Percentiles rank a stretch among this genome's conserved stretches.
Evolutionary conservation across 176 grass and related monocot species (phyloP).

Genomic region (Echinochloa phyllopogon): DNA sequence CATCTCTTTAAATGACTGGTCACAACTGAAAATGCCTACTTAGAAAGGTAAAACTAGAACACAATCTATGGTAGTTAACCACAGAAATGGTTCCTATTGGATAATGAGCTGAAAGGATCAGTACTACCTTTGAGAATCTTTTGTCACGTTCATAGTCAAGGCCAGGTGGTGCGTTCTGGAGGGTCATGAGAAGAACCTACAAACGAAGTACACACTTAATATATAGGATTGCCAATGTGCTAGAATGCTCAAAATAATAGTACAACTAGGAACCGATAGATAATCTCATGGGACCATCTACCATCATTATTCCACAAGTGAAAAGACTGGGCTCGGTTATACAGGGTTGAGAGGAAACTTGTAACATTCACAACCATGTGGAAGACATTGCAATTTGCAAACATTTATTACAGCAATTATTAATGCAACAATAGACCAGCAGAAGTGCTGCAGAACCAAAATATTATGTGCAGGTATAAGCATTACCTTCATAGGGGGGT

Average conservation of each 20-base stretch:
- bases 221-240: background rate
- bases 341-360: background rate
- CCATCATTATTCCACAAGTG: slow-evolving; percentile 7
- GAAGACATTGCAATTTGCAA: slow-evolving; percentile 21
- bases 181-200: slow-evolving; percentile 99
- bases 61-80: slow-evolving; percentile 12
- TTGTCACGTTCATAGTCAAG: slow-evolving; percentile 98
- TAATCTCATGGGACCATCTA: background rate
- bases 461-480: slow-evolving; percentile 7
- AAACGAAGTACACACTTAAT: slow-evolving; percentile 27
- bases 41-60: slow-evolving; percentile 53
- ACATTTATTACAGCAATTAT: slow-evolving; percentile 16
- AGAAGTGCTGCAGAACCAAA: background rate
- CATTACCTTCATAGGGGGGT: slow-evolving; percentile 96
- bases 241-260: background rate
- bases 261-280: background rate
- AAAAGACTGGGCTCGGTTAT: background rate
- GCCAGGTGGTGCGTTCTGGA: slow-evolving; percentile 98
- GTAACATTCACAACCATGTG: background rate
- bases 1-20: slow-evolving; percentile 99
- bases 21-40: slow-evolving; percentile 76
- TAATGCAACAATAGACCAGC: background rate
- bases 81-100: slow-evolving; percentile 28
- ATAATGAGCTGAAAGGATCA: slow-evolving; percentile 60
- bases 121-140: slow-evolving; percentile 96